phyloP scores from a whole-genome alignment of 1,139 yeast species.

The Scheffersomyces segobiensis region DNA sequence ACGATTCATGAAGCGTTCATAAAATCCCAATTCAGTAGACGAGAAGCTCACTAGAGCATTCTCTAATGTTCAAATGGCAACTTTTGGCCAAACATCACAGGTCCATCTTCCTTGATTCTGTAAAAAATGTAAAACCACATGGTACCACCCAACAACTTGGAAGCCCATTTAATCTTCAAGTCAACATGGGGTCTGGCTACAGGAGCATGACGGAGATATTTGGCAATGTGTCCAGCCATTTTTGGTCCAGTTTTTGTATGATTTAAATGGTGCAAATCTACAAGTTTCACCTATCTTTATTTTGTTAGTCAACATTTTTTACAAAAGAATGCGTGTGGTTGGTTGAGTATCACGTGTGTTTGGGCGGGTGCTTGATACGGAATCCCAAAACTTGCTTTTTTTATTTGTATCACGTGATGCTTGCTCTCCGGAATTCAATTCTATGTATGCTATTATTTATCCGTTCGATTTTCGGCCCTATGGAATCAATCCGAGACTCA shows the following conservation, averaged over 20 bases:
- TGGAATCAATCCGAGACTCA: background rate
- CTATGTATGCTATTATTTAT: background rate
- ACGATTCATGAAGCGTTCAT: background rate
- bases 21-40: background rate
- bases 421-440: background rate
- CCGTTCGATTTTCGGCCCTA: background rate
- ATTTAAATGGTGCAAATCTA: background rate
- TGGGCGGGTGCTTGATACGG: conserved; percentile 1
- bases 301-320: conserved; percentile 1
- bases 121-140: conserved; percentile 89
- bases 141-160: conserved; percentile 72
- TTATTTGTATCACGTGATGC: background rate
- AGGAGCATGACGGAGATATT: conserved; percentile 55
- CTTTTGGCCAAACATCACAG: conserved; percentile 54
- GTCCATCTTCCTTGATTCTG: conserved; percentile 72
- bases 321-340: conserved; percentile 11
- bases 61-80: conserved; percentile 43
- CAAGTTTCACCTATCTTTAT: background rate
- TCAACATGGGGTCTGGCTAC: conserved; percentile 57
- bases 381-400: no score
- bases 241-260: background rate
- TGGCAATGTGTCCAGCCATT: conserved; percentile 47
- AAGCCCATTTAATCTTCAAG: conserved; percentile 54
- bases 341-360: conserved; percentile 8
- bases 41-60: background rate